A percentile compares a stretch with the other conserved stretches of the same genome.
phyloP scores from a whole-genome alignment of 108 stramenopile genomes.

The Cyclotella choctawhatcheeana region DNA sequence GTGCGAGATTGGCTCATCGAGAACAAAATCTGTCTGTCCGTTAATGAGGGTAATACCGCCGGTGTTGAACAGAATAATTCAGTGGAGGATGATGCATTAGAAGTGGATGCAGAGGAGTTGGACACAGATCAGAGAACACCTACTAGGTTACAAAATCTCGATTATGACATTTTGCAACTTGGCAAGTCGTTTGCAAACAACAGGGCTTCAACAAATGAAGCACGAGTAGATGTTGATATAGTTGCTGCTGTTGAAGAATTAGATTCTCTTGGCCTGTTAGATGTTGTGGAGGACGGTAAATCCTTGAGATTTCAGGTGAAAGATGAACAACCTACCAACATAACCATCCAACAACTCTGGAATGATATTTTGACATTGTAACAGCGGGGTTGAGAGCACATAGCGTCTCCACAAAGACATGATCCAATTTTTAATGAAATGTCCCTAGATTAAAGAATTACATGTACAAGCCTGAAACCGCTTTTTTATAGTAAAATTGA shows the following conservation, averaged over 20 bases:
- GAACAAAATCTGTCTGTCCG: slow-evolving; percentile 29
- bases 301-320: slow-evolving; percentile 2
- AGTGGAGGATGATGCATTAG: too few species aligned
- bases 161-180: slow-evolving; percentile 19
- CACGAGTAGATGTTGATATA: slow-evolving; percentile 58
- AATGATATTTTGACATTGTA: slow-evolving; percentile 16
- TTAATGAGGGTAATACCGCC: slow-evolving; percentile 22
- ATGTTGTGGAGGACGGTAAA: neutral
- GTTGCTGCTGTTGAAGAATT: slow-evolving; percentile 65
- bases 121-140: too few species aligned
- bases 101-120: too few species aligned
- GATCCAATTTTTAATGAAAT: too few species aligned
- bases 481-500: too few species aligned
- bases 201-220: slow-evolving; percentile 15
- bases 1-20: slow-evolving; percentile 37
- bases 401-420: too few species aligned
- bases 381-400: too few species aligned
- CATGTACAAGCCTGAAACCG: too few species aligned
- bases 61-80: too few species aligned
- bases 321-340: slow-evolving; percentile 13
- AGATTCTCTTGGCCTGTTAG: slow-evolving; percentile 53
- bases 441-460: too few species aligned
- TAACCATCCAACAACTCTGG: slow-evolving; percentile 29
- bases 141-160: slow-evolving; percentile 24
- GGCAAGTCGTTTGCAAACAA: slow-evolving; percentile 36